A percentile compares a stretch with the other conserved stretches of the same genome.
Evolutionary conservation across 495 filamentous ascomycete species (phyloP).

Genomic region (Talaromyces adpressus): DNA sequence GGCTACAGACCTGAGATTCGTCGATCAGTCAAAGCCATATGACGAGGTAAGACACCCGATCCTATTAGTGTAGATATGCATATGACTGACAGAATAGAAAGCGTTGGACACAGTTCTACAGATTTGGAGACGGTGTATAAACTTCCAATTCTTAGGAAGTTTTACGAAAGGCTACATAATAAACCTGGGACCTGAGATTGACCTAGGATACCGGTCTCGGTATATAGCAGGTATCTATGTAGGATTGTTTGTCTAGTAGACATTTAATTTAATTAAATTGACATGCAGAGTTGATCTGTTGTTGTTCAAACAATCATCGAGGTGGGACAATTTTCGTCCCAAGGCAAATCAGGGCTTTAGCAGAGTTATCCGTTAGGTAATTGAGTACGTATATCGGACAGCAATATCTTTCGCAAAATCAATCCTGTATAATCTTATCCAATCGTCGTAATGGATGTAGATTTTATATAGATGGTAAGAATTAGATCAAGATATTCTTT

Average conservation of each 20-base stretch:
- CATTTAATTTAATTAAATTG: too few species aligned
- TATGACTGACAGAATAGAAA: background rate
- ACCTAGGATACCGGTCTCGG: too few species aligned
- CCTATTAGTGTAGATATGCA: background rate
- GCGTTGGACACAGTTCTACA: background rate
- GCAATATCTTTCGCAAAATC: background rate
- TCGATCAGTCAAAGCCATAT: conserved; percentile 41
- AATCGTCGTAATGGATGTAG: background rate
- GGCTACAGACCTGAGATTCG: conserved; percentile 50
- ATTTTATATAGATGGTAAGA: background rate
- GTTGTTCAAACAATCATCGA: too few species aligned
- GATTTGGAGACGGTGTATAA: background rate
- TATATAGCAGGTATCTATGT: too few species aligned
- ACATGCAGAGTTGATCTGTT: too few species aligned
- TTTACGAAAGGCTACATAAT: too few species aligned
- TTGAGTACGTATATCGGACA: background rate
- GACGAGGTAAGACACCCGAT: conserved; percentile 21
- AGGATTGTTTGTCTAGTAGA: too few species aligned
- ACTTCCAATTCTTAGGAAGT: background rate
- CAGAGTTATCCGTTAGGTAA: background rate
- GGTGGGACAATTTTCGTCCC: too few species aligned
- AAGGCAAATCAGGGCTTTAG: background rate
- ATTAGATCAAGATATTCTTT: background rate
- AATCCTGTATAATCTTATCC: background rate
- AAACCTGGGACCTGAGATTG: background rate